phyloP scores from a whole-genome alignment of 768 basidiomycete genomes.

The Tricholoma flavovirens region DNA sequence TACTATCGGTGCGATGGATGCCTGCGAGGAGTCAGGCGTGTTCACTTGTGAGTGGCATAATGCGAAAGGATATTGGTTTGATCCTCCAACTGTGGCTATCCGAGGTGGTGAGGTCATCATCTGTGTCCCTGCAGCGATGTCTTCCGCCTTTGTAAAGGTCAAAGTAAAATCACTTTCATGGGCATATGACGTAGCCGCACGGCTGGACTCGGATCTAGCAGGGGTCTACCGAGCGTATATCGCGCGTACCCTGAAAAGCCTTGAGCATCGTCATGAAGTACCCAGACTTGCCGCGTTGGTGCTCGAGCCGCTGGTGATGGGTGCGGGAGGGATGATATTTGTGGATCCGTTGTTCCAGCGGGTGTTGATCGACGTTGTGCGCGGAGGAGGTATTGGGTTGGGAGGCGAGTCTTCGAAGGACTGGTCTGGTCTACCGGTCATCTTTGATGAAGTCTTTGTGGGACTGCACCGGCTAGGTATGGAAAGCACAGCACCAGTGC shows the following conservation, averaged over 20 bases:
- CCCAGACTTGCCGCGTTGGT: slow-evolving; percentile 68
- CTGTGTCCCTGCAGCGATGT: slow-evolving; percentile 41
- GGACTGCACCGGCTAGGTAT: slow-evolving; percentile 87
- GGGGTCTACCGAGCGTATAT: slow-evolving; percentile 58
- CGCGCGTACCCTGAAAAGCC: slow-evolving; percentile 38
- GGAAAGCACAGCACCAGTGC: slow-evolving; percentile 53
- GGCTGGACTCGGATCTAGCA: slow-evolving; percentile 60
- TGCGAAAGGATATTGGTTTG: slow-evolving; percentile 90
- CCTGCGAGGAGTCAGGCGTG: slow-evolving; percentile 75
- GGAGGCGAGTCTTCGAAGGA: slow-evolving; percentile 22
- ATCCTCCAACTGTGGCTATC: slow-evolving; percentile 75
- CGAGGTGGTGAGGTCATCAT: slow-evolving; percentile 53
- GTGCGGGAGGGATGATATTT: slow-evolving; percentile 95
- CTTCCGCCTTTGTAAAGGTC: slow-evolving; percentile 13
- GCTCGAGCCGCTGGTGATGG: slow-evolving; percentile 89
- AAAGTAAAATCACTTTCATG: slow-evolving; percentile 43
- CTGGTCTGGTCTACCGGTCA: slow-evolving; percentile 77
- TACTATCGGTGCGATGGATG: slow-evolving; percentile 97
- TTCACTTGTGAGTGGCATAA: slow-evolving; percentile 96
- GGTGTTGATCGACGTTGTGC: slow-evolving; percentile 75
- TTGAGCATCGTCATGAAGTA: slow-evolving; percentile 25
- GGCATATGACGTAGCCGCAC: slow-evolving; percentile 64
- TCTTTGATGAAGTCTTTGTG: slow-evolving; percentile 95
- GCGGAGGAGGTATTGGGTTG: slow-evolving; percentile 28
- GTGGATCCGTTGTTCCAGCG: slow-evolving; percentile 96